Conservation (phyloP, 2,329 filamentous ascomycete species). For the Cytospora paraplurivora region DNA sequence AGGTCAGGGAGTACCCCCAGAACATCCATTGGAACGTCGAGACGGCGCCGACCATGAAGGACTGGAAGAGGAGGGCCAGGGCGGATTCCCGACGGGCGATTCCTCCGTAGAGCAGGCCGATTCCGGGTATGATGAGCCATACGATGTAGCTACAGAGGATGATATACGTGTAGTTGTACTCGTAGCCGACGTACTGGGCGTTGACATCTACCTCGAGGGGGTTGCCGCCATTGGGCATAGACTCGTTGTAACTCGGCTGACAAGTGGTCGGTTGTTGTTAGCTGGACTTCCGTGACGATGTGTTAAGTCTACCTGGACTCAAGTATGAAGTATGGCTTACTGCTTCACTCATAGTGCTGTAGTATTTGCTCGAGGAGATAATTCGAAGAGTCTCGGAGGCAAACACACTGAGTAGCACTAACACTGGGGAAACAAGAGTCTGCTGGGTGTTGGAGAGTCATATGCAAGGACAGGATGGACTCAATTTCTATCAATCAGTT, state of each 20-base stretch:
- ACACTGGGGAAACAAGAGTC: not conserved
- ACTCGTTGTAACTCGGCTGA: slow-evolving; percentile 31
- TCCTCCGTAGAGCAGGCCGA: slow-evolving; percentile 66
- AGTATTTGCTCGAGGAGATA: not conserved
- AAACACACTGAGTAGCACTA: too few species aligned
- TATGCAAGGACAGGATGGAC: not conserved
- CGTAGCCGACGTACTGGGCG: slow-evolving; percentile 57
- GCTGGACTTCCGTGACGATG: not conserved
- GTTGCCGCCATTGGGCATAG: slow-evolving; percentile 34
- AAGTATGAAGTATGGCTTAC: not conserved
- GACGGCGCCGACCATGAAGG: slow-evolving; percentile 58
- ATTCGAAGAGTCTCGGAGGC: not conserved
- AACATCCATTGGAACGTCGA: slow-evolving; percentile 62
- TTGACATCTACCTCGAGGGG: slow-evolving; percentile 39
- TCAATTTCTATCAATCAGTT: not conserved
- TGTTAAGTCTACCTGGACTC: too few species aligned
- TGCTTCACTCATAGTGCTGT: not conserved
- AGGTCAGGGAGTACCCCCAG: slow-evolving; percentile 66
- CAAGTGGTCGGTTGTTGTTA: not conserved
- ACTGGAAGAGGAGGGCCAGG: slow-evolving; percentile 63
- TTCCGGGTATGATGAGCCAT: slow-evolving; percentile 68
- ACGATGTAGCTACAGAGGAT: slow-evolving; percentile 62
- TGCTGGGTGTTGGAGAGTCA: not conserved
- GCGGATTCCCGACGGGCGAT: slow-evolving; percentile 64
- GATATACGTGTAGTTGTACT: slow-evolving; percentile 64